Evolutionary conservation across 1,284 basidiomycete species (phyloP).

Genomic region (Sporisorium reilianum): DNA sequence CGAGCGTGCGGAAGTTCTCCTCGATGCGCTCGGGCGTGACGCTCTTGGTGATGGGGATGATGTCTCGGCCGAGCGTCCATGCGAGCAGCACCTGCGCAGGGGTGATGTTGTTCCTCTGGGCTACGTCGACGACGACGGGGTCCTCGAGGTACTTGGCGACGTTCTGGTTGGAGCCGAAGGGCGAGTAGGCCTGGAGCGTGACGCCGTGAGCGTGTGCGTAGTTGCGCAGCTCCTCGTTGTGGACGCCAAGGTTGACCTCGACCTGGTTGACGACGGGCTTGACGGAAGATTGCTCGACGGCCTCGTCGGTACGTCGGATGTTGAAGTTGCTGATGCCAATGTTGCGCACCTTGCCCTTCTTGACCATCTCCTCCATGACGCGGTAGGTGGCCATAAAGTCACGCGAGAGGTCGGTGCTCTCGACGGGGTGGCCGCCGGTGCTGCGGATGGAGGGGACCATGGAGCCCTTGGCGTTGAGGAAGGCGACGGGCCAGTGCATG

Average conservation of each 20-base stretch:
- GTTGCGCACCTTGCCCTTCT: constrained; percentile 65
- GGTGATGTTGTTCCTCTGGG: constrained; percentile 58
- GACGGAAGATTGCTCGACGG: constrained; percentile 43
- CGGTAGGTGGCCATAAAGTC: constrained; percentile 59
- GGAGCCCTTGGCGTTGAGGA: constrained; percentile 59
- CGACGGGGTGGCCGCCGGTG: constrained; percentile 72
- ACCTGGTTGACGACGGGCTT: constrained; percentile 65
- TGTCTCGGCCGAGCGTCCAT: constrained; percentile 59
- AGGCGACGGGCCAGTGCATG: constrained; percentile 77
- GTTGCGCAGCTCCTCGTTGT: constrained; percentile 81
- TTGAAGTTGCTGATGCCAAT: constrained; percentile 75
- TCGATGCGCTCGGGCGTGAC: constrained; percentile 53
- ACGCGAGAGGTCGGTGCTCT: constrained; percentile 75
- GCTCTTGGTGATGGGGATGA: constrained; percentile 58
- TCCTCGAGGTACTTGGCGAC: constrained; percentile 53
- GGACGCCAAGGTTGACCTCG: constrained; percentile 71
- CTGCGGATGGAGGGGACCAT: constrained; percentile 54
- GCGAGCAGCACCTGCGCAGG: constrained; percentile 60
- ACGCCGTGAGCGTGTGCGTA: constrained; percentile 72
- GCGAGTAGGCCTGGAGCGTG: constrained; percentile 61
- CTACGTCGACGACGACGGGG: constrained; percentile 56
- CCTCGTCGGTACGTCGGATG: constrained; percentile 58
- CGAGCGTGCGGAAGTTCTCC: constrained; percentile 53
- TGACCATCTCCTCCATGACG: constrained; percentile 64
- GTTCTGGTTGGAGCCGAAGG: constrained; percentile 58